These are phyloP conservation scores for Vigna unguiculata DNA, from an alignment of 306 rosid genomes.

Conservation along the genomic window DNA sequence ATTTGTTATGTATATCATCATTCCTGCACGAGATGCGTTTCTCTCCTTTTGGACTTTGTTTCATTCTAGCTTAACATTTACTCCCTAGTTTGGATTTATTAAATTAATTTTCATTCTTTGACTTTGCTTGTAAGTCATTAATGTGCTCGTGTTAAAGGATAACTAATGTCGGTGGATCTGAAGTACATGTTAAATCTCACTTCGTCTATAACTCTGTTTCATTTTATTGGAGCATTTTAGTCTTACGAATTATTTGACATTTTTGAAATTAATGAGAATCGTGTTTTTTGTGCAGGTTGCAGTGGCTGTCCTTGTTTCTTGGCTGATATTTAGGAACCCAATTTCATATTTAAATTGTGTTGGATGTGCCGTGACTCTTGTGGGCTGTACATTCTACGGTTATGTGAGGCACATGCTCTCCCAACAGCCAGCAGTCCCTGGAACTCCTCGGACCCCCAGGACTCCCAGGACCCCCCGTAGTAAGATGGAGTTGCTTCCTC, in stretches of 20 bases:
- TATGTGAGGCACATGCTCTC: conserved; percentile 84
- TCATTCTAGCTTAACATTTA: not conserved
- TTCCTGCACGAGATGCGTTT: conserved; percentile 1
- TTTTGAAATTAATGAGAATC: conserved; percentile 9
- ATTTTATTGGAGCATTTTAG: not conserved
- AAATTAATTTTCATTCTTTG: conserved; percentile 1
- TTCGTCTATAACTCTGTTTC: not conserved
- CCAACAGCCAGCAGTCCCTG: conserved; percentile 73
- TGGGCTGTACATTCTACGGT: conserved; percentile 96
- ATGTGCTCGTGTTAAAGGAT: conserved; percentile 11
- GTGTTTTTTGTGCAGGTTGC: conserved; percentile 74
- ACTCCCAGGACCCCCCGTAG: conserved; percentile 84
- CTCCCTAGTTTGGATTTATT: conserved; percentile 25
- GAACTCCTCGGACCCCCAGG: conserved; percentile 87
- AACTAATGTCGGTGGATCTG: conserved; percentile 9
- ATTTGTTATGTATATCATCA: conserved; percentile 13
- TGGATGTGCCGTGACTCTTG: conserved; percentile 89
- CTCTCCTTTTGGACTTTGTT: not conserved
- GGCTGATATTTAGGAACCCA: conserved; percentile 93
- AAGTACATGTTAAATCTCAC: not conserved
- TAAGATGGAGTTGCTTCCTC: conserved; percentile 87
- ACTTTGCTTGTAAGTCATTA: not conserved
- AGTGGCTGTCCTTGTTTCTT: conserved; percentile 92
- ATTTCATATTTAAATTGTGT: conserved; percentile 75
- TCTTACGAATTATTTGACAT: not conserved